Evolutionary conservation across 179 eudicot species (phyloP), one percentile per base, ranked within the genome.

Genomic region (Drosera spatulata): DNA sequence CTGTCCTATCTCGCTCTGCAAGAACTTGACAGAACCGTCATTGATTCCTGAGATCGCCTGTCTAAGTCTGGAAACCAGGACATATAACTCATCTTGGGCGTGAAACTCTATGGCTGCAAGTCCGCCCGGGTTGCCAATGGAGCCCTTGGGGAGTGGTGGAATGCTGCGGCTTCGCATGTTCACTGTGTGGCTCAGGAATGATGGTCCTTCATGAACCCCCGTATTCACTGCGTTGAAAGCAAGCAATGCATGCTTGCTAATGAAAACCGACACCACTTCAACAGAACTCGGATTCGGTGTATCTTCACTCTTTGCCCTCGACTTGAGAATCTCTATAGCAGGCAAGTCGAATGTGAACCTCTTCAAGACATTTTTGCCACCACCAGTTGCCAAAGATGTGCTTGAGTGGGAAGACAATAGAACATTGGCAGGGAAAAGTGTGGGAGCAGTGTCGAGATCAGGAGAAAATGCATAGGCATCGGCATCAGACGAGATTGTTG

Each of bases 271-370:
- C 10, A 70, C 42, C 8, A 61, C 51, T 55, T 70, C 65, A 0
- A 70, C 46, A 13, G 65, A 55, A 15, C 69, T 70, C 55, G 69
- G 73, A 45, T 64, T 42, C 0, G 52, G 61, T n/a, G 54, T 59
- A 7, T 4, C 6, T 15, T 60, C 58, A 11, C 65, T 70, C 50
- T 50, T 55, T 0, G 57, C 65, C 40, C 41, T 64, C 3, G 22
- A 33, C 55, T 70, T 67, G 41, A 64, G 53, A 0, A 61, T 51
- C 2, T 12, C 39, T 48, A 64, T 55, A 0, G 73, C n/a, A 0
- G 60, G 42, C 0, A 50, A 13, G 10, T 49, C 37, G 9, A 70
- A 70, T 37, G 33, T 44, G 43, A 64, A 70, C 6, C 69, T 59
- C 65, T 45, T 70, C 0, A 50, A 14, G 39, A 39, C 33, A 10